phyloP scores from a whole-genome alignment of 2,329 filamentous ascomycete genomes.

The Cytospora piceicola region DNA sequence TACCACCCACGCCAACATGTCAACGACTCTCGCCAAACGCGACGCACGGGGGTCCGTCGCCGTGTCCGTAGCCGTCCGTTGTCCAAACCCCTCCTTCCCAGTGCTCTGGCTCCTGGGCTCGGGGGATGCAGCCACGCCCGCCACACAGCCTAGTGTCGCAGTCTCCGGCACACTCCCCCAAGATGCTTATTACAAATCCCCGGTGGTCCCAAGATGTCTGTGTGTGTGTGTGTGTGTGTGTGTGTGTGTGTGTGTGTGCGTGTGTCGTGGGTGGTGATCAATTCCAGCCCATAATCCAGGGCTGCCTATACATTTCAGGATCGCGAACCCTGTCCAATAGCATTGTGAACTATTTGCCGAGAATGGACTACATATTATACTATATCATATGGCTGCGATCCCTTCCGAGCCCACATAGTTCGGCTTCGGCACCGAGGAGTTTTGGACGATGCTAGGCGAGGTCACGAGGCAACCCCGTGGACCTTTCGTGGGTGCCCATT shows the following conservation, averaged over 20 bases:
- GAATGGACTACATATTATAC: slow-evolving; percentile 5
- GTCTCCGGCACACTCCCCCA: slow-evolving; percentile 23
- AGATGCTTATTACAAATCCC: slow-evolving; percentile 1
- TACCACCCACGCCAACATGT: slow-evolving; percentile 4
- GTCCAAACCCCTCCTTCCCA: slow-evolving; percentile 22
- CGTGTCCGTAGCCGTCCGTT: background rate
- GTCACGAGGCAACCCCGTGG: slow-evolving; percentile 15
- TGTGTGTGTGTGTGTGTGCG: too few species aligned
- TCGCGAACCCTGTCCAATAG: slow-evolving; percentile 24
- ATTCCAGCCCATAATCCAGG: background rate
- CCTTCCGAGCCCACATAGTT: slow-evolving; percentile 12
- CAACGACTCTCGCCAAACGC: background rate
- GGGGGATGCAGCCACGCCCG: slow-evolving; percentile 12
- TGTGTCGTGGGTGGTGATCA: background rate
- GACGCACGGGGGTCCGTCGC: slow-evolving; percentile 13
- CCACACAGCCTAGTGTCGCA: slow-evolving; percentile 18
- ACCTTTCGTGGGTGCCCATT: slow-evolving; percentile 6
- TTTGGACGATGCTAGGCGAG: slow-evolving; percentile 13
- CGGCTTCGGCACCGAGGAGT: slow-evolving; percentile 19
- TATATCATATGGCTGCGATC: slow-evolving; percentile 12
- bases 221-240: background rate
- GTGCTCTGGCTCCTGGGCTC: slow-evolving; percentile 25
- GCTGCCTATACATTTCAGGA: slow-evolving; percentile 1
- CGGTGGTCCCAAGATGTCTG: background rate
- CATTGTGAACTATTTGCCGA: slow-evolving; percentile 11